Conservation (phyloP, 129 eudicot genomes). For the Scalesia atractyloides region DNA sequence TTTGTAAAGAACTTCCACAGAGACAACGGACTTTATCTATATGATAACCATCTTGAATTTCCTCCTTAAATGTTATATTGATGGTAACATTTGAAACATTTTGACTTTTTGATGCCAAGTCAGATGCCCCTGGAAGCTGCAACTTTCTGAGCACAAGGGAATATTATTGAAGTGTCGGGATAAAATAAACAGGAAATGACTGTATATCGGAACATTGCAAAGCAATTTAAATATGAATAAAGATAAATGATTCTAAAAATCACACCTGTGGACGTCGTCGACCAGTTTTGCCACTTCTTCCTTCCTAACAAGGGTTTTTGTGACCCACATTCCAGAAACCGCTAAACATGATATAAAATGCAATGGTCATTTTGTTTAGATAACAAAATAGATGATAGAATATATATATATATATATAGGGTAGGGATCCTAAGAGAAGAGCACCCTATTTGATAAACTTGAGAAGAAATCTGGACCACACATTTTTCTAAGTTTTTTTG, state of each 20-base stretch:
- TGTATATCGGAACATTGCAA: neutral
- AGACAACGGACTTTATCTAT: constrained; percentile 77
- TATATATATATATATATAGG: no score
- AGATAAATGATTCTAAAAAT: constrained; percentile 7
- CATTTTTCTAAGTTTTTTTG: no score
- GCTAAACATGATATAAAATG: constrained; percentile 31
- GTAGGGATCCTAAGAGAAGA: no score
- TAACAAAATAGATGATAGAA: neutral
- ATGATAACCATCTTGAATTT: constrained; percentile 56
- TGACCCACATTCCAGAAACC: constrained; percentile 86
- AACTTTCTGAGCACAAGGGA: constrained; percentile 61
- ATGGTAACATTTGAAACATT: constrained; percentile 51
- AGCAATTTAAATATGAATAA: constrained; percentile 10
- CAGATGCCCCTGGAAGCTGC: constrained; percentile 85
- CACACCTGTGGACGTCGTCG: constrained; percentile 88
- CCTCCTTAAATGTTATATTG: constrained; percentile 55
- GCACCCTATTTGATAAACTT: no score
- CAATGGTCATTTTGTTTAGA: constrained; percentile 13
- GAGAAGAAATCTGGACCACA: no score
- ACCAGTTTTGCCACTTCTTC: constrained; percentile 90
- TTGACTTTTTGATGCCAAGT: constrained; percentile 73
- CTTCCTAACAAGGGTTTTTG: constrained; percentile 64
- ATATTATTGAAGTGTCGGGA: constrained; percentile 1
- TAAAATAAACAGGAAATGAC: constrained; percentile 12
- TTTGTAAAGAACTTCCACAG: constrained; percentile 70